These are phyloP conservation scores for Endoconidiophora polonica DNA, from an alignment of 2,329 filamentous ascomycete genomes.

Conservation along the genomic window DNA sequence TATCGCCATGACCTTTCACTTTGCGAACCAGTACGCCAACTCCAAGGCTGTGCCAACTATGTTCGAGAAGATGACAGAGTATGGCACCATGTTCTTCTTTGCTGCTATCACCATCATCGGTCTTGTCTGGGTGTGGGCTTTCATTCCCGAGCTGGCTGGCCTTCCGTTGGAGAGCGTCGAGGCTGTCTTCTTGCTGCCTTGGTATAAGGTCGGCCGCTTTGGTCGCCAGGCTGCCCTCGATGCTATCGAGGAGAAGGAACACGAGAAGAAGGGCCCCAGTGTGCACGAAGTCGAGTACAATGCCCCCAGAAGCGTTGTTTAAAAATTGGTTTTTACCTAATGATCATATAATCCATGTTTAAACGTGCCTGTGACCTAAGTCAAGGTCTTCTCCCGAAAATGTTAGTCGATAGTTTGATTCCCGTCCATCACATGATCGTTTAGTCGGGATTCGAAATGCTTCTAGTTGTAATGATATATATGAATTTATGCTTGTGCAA, in stretches of 20 bases:
- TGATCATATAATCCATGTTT: too few species aligned
- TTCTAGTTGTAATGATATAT: too few species aligned
- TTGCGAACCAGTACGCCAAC: constrained; percentile 65
- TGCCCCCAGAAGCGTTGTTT: background rate
- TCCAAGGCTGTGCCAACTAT: constrained; percentile 58
- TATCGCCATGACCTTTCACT: constrained; percentile 62
- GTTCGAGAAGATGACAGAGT: constrained; percentile 45
- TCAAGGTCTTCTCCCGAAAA: too few species aligned
- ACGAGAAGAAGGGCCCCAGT: background rate
- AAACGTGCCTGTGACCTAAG: too few species aligned
- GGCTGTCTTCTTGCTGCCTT: constrained; percentile 51
- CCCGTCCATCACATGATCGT: too few species aligned
- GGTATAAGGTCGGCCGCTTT: constrained; percentile 53
- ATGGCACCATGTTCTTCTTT: constrained; percentile 67
- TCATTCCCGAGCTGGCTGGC: constrained; percentile 55
- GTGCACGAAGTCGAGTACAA: constrained; percentile 4
- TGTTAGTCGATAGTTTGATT: too few species aligned
- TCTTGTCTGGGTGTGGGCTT: constrained; percentile 54
- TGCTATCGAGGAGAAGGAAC: constrained; percentile 14
- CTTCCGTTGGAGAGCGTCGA: constrained; percentile 54
- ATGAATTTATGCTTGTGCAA: too few species aligned
- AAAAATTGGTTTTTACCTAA: too few species aligned
- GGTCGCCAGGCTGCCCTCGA: constrained; percentile 35
- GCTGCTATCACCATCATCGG: constrained; percentile 50
- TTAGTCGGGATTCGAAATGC: too few species aligned